These are phyloP conservation scores for Biscutella auriculata DNA, from an alignment of 441 rosid species.

Conservation along the genomic window DNA sequence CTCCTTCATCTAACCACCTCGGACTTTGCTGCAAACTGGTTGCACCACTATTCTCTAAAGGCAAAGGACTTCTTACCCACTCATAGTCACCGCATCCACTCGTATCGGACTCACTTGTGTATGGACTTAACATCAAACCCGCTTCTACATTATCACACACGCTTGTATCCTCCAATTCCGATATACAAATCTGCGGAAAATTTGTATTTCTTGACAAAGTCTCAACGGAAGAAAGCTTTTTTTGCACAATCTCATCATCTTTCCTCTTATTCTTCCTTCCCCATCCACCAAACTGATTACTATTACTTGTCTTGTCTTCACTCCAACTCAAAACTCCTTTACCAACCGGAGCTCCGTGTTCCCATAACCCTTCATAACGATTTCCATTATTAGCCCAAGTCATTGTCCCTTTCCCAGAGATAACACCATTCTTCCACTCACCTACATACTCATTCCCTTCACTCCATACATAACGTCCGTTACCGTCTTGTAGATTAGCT, in stretches of 20 bases:
- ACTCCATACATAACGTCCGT: conserved; percentile 34
- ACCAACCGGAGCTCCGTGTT: conserved; percentile 28
- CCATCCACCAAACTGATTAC: no score
- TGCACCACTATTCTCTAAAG: background rate
- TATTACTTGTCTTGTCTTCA: conserved; percentile 16
- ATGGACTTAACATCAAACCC: background rate
- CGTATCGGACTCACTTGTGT: conserved; percentile 22
- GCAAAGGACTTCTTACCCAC: conserved; percentile 18
- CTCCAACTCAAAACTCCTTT: conserved; percentile 26
- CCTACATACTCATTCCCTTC: conserved; percentile 36
- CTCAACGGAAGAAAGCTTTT: conserved; percentile 17
- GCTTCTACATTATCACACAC: conserved; percentile 20
- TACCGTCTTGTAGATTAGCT: conserved; percentile 31
- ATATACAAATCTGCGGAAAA: conserved; percentile 24
- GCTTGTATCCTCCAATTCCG: conserved; percentile 19
- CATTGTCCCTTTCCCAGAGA: conserved; percentile 30
- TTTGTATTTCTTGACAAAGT: conserved; percentile 3
- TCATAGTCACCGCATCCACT: conserved; percentile 22
- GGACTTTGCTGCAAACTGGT: conserved; percentile 25
- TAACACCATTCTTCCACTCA: conserved; percentile 32
- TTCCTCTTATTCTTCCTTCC: conserved; percentile 18
- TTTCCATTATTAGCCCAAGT: conserved; percentile 31
- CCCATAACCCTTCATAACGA: conserved; percentile 34
- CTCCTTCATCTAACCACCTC: conserved; percentile 25
- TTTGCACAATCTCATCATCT: conserved; percentile 18